Percentiles rank a stretch among this genome's conserved stretches.
phyloP scores from a whole-genome alignment of 106 monocot genomes.

The Dioscorea zingiberensis region DNA sequence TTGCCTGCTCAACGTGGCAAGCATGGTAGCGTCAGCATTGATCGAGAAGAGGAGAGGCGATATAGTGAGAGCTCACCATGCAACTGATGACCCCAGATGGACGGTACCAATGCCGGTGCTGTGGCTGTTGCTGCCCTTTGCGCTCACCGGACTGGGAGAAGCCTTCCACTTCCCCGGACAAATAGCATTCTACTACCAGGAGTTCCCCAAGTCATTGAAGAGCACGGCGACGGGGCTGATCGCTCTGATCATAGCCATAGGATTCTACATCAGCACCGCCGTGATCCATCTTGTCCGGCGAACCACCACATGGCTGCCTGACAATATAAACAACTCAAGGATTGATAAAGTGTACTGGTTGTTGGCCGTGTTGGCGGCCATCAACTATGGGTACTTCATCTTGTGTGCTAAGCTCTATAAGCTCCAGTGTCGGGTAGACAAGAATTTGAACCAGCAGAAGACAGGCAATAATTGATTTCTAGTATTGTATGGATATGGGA shows the following conservation, averaged over 20 bases:
- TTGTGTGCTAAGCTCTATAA: conserved; percentile 34
- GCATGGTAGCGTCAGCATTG: conserved; percentile 38
- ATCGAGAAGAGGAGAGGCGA: conserved; percentile 30
- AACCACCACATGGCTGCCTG: conserved; percentile 46
- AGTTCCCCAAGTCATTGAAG: conserved; percentile 42
- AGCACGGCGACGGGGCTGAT: conserved; percentile 49
- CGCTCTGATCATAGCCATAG: conserved; percentile 26
- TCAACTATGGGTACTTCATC: conserved; percentile 52
- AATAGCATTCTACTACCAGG: conserved; percentile 57
- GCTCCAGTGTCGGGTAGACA: conserved; percentile 1
- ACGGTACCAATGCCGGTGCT: conserved; percentile 39
- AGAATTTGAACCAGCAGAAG: neutral
- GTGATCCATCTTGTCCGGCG: conserved; percentile 25
- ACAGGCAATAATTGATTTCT: too few relatives aligned
- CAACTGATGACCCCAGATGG: conserved; percentile 5
- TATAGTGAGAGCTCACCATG: conserved; percentile 13
- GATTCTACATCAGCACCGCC: conserved; percentile 55
- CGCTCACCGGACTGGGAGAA: conserved; percentile 30
- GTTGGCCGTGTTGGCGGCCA: conserved; percentile 10
- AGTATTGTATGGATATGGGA: too few relatives aligned
- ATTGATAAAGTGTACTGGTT: conserved; percentile 64
- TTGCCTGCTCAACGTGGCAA: conserved; percentile 29
- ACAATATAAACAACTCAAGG: conserved; percentile 35
- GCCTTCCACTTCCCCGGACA: conserved; percentile 67
- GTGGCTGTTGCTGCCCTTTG: conserved; percentile 51